Conservation (phyloP, 257 asterid genomes). For the Sherardia arvensis region DNA sequence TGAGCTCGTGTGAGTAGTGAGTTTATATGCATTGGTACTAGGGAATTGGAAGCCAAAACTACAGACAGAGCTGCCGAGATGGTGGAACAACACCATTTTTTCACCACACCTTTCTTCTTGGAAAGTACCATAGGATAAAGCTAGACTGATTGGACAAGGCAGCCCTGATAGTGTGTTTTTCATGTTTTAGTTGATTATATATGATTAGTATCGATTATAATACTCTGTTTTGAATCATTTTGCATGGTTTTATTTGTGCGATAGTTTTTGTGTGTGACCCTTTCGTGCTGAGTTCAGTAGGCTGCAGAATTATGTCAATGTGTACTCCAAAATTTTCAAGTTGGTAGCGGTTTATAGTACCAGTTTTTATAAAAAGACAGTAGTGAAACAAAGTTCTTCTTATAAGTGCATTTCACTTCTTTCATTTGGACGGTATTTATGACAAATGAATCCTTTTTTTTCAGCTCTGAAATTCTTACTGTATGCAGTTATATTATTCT, state of each 20-base stretch:
- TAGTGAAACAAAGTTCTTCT: neutral
- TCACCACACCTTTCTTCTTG: too few relatives aligned
- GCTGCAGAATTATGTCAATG: too few relatives aligned
- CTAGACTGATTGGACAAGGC: slow-evolving; percentile 92
- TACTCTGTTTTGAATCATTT: neutral
- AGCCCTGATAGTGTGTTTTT: slow-evolving; percentile 54
- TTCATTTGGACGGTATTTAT: neutral
- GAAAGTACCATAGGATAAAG: too few relatives aligned
- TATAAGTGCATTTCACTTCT: neutral
- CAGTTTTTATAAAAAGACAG: neutral
- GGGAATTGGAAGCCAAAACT: too few relatives aligned
- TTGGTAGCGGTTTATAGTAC: neutral
- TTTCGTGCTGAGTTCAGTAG: neutral
- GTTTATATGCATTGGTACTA: too few relatives aligned
- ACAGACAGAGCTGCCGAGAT: too few relatives aligned
- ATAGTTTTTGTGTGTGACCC: neutral
- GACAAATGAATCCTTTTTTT: neutral
- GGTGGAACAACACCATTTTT: too few relatives aligned
- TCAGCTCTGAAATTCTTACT: neutral
- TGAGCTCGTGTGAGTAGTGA: too few relatives aligned
- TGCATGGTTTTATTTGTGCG: neutral
- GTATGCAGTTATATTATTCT: neutral
- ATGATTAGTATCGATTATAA: neutral
- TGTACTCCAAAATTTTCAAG: neutral
- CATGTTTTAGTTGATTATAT: neutral